Evolutionary conservation across 805 yeast species (phyloP).

Genomic region (Pichia exigua): DNA sequence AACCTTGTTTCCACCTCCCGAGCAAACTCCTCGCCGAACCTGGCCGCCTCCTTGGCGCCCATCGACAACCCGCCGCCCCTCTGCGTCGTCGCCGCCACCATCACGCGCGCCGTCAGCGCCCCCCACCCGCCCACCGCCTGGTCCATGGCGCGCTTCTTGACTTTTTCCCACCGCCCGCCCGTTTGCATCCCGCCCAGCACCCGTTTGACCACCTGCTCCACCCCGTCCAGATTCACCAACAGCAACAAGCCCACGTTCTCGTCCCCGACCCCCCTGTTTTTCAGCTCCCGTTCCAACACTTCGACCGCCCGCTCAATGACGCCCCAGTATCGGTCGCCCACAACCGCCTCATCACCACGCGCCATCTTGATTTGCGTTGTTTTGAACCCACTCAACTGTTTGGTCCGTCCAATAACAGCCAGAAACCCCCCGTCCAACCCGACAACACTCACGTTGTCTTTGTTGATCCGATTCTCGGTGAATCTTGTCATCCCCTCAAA

Average conservation of each 20-base stretch:
- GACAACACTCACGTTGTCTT: neutral
- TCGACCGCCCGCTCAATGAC: neutral
- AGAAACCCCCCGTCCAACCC: neutral
- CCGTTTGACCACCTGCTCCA: constrained; percentile 68
- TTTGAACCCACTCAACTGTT: neutral
- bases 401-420: neutral
- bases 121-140: constrained; percentile 76
- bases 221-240: constrained; percentile 59
- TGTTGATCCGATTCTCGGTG: neutral
- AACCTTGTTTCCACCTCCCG: neutral
- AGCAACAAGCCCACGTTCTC: constrained; percentile 61
- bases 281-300: constrained; percentile 46
- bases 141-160: constrained; percentile 68
- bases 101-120: constrained; percentile 61
- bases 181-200: constrained; percentile 48
- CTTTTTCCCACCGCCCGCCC: constrained; percentile 50
- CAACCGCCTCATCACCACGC: neutral
- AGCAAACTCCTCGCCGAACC: neutral
- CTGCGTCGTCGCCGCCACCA: constrained; percentile 70
- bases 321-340: neutral
- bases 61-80: constrained; percentile 20
- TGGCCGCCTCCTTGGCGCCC: constrained; percentile 58
- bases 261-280: constrained; percentile 23
- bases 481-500: neutral
- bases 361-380: neutral